phyloP scores from a whole-genome alignment of 257 asterid genomes.

The Schizonepeta tenuifolia region DNA sequence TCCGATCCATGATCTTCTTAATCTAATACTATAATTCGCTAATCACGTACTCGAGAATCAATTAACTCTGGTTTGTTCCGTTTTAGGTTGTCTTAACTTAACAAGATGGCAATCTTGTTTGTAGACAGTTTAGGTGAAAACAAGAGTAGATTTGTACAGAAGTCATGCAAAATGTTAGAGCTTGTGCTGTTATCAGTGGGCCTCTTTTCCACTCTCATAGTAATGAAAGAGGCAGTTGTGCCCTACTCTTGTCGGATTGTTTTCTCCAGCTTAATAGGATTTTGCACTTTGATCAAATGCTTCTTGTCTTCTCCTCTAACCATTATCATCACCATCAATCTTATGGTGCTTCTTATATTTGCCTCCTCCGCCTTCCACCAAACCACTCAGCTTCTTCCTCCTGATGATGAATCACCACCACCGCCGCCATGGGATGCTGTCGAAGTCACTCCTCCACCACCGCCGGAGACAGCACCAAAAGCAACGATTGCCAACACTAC shows the following conservation, averaged over 20 bases:
- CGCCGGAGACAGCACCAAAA: not conserved
- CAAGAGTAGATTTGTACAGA: conserved; percentile 37
- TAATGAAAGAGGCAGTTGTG: conserved; percentile 42
- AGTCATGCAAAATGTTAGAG: conserved; percentile 44
- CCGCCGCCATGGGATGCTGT: not conserved
- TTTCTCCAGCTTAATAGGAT: conserved; percentile 35
- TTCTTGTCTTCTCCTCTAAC: conserved; percentile 50
- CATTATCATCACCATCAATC: conserved; percentile 43
- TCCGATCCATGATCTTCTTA: not conserved
- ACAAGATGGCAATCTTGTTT: conserved; percentile 42
- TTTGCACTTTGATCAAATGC: conserved; percentile 33
- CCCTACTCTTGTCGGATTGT: conserved; percentile 36
- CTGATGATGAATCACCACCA: conserved; percentile 10
- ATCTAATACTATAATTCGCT: too few species aligned
- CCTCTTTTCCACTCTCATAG: conserved; percentile 37
- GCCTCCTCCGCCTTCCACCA: conserved; percentile 46
- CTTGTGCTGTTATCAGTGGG: conserved; percentile 55
- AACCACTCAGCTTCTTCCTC: not conserved
- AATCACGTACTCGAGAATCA: too few species aligned
- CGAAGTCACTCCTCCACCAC: conserved; percentile 8
- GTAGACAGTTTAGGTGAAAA: conserved; percentile 38
- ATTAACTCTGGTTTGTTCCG: not conserved
- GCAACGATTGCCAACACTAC: not conserved
- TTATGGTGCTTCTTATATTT: conserved; percentile 43
- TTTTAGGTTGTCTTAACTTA: too few species aligned